Base-by-base conservation (phyloP, 2,329 filamentous ascomycete genomes). In the Juglanconis sp. region DNA sequence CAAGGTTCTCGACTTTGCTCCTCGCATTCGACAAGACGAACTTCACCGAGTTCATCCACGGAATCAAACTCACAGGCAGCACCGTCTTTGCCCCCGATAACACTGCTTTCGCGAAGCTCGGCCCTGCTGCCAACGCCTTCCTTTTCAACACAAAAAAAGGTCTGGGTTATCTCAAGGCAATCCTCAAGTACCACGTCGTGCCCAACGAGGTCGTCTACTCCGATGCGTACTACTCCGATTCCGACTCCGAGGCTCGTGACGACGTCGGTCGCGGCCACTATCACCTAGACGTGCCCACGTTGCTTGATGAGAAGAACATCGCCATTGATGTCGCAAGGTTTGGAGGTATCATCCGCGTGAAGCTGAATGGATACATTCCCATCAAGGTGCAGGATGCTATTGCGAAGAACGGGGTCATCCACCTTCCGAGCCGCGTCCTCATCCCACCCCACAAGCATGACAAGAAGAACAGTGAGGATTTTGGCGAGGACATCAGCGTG, bases 11-110 rank as follows among this genome's bases (percentile, higher is more conserved):
- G 65, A 96, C 92, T 0, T 83, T 96, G 1, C 81, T 88, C 55
- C 83, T 93, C 7, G 93, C 85, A 4, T 85, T 92, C 34, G 78
- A 82, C 57, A 91, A 90, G 77, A 94, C 91, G 0, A 87, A 89
- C 8, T 82, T 97, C 1, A 80, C 81, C 57, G 76, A 87, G 11
- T 81, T 80, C 53, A 76, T 88, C 60, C 78, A 88, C 57, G 78
- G 83, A 66, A 77, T 81, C 65, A 68, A 72, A 17, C 77, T 76
- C 40, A 73, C 78, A 2, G 91, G 91, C 40, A 86, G 86, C 44
- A 96, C 92, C 3, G 71, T 95, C 63, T 96, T 96, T 68, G 90
- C 89, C 0, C 92, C 93, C 0, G 85, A 83, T 50, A 96, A 97
- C 80, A 76, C 75, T 4, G 93, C 92, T n/a, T 96, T 94, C 77